Base-by-base conservation (phyloP, 2,329 filamentous ascomycete genomes). In the Corynespora cassiicola region DNA sequence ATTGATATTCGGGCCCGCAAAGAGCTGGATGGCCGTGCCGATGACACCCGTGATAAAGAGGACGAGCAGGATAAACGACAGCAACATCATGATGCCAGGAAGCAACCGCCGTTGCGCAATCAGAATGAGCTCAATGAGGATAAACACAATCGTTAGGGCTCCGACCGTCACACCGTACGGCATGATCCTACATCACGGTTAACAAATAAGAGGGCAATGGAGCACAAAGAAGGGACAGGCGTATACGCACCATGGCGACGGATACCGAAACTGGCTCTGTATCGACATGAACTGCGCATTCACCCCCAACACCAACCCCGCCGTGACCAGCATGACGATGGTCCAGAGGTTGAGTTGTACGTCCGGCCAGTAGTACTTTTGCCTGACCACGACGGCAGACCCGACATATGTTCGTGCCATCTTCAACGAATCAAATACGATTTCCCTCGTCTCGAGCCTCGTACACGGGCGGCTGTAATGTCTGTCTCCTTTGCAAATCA, bases 301-400 rank as follows among this genome's bases (percentile, higher is more conserved):
- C 27, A 85, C 75, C 6, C 82, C 82, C 2, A 85, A 68, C 37
- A 82, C 76, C 35, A 76, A 76, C 17, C 78, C 74, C 8, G 79
- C 79, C 2, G 77, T 76, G 1, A 75, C 77, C 11, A 85, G 71
- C 61, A 85, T 82, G 50, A 84, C 71, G 52, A 85, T 77, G 36
- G 81, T 78, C 82, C 82, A 86, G 55, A 83, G 66, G 56, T 85
- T 84, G 50, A 86, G 74, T 55, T 84, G 81, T 31, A 79, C 71
- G 63, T 85, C 81, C 3, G 82, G 82, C 82, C 82, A 86, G 69
- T 76, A 78, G 70, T 84, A 85, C 54, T 76, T 74, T 50, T 75
- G 65, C 19, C 72, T 70, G 23, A 75, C 70, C 30, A 75, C 65
- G 14, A 74, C 67, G 29, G 63, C 69, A 9, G 61, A 63, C 28